Evolutionary conservation across 257 asterid species (phyloP).

Genomic region (Penstemon barbatus): DNA sequence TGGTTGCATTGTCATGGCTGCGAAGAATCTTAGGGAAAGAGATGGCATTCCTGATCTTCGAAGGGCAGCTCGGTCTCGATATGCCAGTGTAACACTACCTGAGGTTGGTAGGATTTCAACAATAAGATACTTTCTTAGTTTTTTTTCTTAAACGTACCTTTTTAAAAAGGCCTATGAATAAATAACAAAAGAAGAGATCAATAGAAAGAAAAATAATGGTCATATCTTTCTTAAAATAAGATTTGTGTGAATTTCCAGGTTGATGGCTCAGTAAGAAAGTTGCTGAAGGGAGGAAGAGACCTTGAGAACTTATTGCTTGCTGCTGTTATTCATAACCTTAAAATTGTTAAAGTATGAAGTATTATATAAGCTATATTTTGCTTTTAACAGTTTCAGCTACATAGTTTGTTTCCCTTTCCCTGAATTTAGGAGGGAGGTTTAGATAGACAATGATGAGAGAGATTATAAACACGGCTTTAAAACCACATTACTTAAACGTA

Average conservation of each 20-base stretch:
- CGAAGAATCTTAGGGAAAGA: conserved; percentile 81
- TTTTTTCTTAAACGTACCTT: not conserved
- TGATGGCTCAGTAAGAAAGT: conserved; percentile 57
- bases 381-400: not conserved
- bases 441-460: too few relatives aligned
- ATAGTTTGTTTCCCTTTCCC: too few relatives aligned
- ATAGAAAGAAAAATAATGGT: not conserved
- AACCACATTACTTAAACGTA: too few relatives aligned
- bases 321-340: conserved; percentile 79
- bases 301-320: conserved; percentile 78
- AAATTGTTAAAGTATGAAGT: conserved; percentile 70
- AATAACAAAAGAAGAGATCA: not conserved
- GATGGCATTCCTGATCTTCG: conserved; percentile 97
- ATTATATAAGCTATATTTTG: conserved; percentile 1
- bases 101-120: conserved; percentile 48
- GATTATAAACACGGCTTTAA: too few relatives aligned
- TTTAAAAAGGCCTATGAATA: not conserved
- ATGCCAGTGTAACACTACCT: conserved; percentile 61
- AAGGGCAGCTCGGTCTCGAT: conserved; percentile 78
- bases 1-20: conserved; percentile 34
- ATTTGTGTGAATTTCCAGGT: conserved; percentile 46
- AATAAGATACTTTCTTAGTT: conserved; percentile 8
- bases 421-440: too few relatives aligned
- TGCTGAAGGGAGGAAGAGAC: conserved; percentile 67
- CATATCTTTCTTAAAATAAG: not conserved